Base-by-base conservation (phyloP, 1,139 yeast genomes). In the Hanseniaspora sp. region DNA sequence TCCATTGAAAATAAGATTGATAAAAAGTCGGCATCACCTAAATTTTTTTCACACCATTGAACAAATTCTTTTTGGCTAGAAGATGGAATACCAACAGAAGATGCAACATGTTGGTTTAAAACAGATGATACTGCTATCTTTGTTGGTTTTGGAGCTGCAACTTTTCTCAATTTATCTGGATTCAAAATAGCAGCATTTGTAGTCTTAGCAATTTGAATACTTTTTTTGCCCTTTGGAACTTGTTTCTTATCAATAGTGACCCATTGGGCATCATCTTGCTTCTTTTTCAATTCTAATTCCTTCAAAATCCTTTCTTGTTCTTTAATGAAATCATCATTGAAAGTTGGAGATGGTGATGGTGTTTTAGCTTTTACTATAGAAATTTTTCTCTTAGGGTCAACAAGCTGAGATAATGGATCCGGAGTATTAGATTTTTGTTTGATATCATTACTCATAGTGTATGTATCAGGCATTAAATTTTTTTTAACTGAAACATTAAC, bases 141-240 rank as follows among this genome's bases (percentile, higher is more conserved):
- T 11, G 52, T 51, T 52, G 46, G 35, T 30, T 39, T 47, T 40
- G 18, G 55, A 28, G 61, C 61, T 7, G 64, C 49, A 5, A 65
- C 64, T 7, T 65, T 64, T 12, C 66, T 65, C 67, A 69, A 65
- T 23, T 61, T 62, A 38, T 57, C 37, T 35, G 56, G 40, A 35
- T 48, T 52, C 13, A 55, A 40, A 23, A 53, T 49, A n/a, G 49
- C 53, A n/a, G 58, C 46, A 37, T 55, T 46, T 31, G 43, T 54
- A 30, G 30, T 30, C 39, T 43, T 53, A 46, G 56, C 17, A n/a
- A 41, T 38, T 30, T 38, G 46, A 15, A 28, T 35, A 15, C 18
- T 29, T 28, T 41, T 34, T 18, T 35, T 38, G 23, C 17, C 15
- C 8, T 15, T 33, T 34, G 29, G 41, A 7, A 17, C 40, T 34